These are phyloP conservation scores for Alternaria panax DNA, from an alignment of 2,329 filamentous ascomycete genomes.

Conservation along the genomic window DNA sequence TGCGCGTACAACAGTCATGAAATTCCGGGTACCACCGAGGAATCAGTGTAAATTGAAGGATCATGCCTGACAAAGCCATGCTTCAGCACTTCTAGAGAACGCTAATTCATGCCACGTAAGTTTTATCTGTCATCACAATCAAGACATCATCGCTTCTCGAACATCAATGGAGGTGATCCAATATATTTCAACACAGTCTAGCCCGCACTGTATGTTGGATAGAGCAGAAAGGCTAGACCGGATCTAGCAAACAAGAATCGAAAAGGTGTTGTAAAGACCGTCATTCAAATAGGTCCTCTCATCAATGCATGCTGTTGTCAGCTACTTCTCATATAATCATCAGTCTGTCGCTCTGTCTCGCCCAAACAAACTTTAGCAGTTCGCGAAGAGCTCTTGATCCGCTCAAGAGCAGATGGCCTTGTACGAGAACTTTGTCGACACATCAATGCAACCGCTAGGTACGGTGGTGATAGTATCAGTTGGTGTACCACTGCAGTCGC, in stretches of 20 bases:
- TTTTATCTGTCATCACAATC: not conserved
- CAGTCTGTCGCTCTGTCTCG: not conserved
- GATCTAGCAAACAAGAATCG: not conserved
- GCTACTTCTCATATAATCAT: not conserved
- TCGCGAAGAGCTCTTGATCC: not conserved
- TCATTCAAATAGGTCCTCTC: not conserved
- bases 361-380: not conserved
- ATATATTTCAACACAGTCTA: not conserved
- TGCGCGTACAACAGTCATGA: too few relatives aligned
- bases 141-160: not conserved
- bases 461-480: constrained; percentile 1
- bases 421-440: constrained; percentile 7
- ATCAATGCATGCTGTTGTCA: not conserved
- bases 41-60: too few relatives aligned
- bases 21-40: too few relatives aligned
- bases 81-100: not conserved
- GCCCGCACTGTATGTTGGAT: not conserved
- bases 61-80: not conserved
- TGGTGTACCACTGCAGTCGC: constrained; percentile 1
- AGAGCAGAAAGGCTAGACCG: not conserved
- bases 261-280: not conserved
- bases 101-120: not conserved
- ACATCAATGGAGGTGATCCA: not conserved
- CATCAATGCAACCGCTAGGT: constrained; percentile 11
- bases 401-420: constrained; percentile 7